Conservation (phyloP, 2,329 filamentous ascomycete species). For the Colletotrichum zoysiae region DNA sequence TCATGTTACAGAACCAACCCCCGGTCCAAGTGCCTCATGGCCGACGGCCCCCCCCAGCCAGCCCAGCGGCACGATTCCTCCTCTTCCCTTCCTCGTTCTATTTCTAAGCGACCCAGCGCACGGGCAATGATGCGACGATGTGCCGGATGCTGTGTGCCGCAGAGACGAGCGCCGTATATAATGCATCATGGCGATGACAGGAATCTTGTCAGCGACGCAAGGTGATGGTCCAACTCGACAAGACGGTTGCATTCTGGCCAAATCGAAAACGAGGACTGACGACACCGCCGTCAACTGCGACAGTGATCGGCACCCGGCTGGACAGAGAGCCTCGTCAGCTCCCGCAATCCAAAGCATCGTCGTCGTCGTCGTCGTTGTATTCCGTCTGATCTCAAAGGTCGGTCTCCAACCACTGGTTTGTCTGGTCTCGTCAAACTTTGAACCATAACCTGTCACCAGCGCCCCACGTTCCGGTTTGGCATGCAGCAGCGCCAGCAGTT, state of each 20-base stretch:
- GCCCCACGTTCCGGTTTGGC: conserved; percentile 26
- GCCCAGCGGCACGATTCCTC: not conserved
- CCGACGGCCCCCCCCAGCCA: not conserved
- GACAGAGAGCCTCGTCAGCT: not conserved
- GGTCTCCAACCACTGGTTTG: conserved; percentile 7
- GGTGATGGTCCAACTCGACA: conserved; percentile 11
- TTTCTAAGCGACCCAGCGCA: not conserved
- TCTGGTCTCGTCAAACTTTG: conserved; percentile 6
- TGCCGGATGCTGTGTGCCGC: not conserved
- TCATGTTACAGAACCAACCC: conserved; percentile 31
- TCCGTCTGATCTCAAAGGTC: conserved; percentile 6
- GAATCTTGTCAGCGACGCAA: not conserved
- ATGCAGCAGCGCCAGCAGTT: not conserved
- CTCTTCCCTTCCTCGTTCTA: not conserved
- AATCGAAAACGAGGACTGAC: not conserved
- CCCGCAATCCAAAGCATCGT: not conserved
- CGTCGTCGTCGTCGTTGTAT: not conserved
- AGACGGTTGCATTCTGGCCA: not conserved
- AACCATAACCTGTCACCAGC: conserved; percentile 4
- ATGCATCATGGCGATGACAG: too few relatives aligned
- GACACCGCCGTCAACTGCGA: not conserved
- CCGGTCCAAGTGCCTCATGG: conserved; percentile 26
- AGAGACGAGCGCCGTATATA: too few relatives aligned
- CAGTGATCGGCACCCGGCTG: not conserved
- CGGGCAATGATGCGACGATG: conserved; percentile 7